Evolutionary conservation across 805 yeast genomes (phyloP), one percentile per base, ranked within the genome.

Genomic region (Starmera dryadoides): DNA sequence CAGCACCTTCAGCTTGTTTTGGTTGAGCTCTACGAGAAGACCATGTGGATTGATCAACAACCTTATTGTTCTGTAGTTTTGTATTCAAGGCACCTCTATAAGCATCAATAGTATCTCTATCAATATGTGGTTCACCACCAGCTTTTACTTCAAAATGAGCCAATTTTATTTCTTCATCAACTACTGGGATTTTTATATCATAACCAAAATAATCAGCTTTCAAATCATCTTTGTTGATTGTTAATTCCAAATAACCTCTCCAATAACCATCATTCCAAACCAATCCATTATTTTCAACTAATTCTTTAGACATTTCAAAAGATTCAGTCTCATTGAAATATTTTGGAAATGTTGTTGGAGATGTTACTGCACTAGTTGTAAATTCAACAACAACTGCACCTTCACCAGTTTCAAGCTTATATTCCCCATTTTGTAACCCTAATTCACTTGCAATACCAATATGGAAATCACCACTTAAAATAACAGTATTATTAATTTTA

Each of bases 401-500:
- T 17, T 47, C 44, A 7, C 56, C 56, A 12, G 55, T 45, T 12
- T 30, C 37, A 35, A 46, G 35, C 33, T 41, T 34, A 30, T 53
- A 53, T n/a, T 28, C n/a, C 4, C 39, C 41, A 3, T n/a, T 22
- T 2, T 42, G 39, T 9, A 41, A 23, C 30, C 33, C 40, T 18
- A 53, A 37, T 28, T 53, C 58, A 30, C 47, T 43, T 11, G 44
- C 49, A 47, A 55, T 50, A 16, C 51, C 49, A 37, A 51, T 48
- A 37, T 53, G 58, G 42, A 52, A 51, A 26, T 53, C 58, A 22
- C 58, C 58, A 19, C 52, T 44, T 4, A 52, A 34, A 12, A 52
- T 31, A 9, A 49, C 48, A 19, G 45, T 40, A 41, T 52, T 47
- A 16, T 42, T 22, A 8, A 52, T 31, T 6, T 42, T 28, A 16